phyloP scores from a whole-genome alignment of 176 grass and related monocot species.

The Juncus effusus region DNA sequence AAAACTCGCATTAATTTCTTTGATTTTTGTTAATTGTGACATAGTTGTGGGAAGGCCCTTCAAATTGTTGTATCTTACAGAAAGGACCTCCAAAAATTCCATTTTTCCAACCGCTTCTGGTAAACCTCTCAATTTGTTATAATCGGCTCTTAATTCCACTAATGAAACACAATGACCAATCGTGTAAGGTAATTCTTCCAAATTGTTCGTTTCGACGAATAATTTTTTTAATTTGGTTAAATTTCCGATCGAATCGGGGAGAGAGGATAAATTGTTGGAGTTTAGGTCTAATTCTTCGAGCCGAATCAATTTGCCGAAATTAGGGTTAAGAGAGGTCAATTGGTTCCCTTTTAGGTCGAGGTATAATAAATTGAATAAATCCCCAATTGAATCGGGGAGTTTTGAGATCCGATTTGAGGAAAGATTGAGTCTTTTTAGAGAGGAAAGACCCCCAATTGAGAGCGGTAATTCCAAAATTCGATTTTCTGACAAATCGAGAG shows the following conservation, averaged over 20 bases:
- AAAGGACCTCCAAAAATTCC: slow-evolving; percentile 73
- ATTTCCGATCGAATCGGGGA: slow-evolving; percentile 77
- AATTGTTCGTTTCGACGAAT: slow-evolving; percentile 63
- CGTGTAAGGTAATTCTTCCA: slow-evolving; percentile 92
- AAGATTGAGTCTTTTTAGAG: slow-evolving; percentile 74
- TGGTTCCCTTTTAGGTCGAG: slow-evolving; percentile 80
- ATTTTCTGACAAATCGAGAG: slow-evolving; percentile 85
- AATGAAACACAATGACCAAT: slow-evolving; percentile 79
- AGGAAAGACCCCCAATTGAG: slow-evolving; percentile 72
- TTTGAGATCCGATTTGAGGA: slow-evolving; percentile 70
- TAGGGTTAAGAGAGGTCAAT: slow-evolving; percentile 53
- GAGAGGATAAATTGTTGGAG: slow-evolving; percentile 52
- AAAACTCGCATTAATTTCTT: slow-evolving; percentile 90
- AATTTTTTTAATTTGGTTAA: slow-evolving; percentile 72
- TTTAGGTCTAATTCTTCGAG: slow-evolving; percentile 92
- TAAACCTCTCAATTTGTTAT: slow-evolving; percentile 86
- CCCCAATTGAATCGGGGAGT: slow-evolving; percentile 60
- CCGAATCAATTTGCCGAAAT: slow-evolving; percentile 57
- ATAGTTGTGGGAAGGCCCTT: slow-evolving; percentile 94
- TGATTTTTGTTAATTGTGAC: slow-evolving; percentile 82
- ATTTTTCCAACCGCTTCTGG: slow-evolving; percentile 95
- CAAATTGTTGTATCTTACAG: slow-evolving; percentile 86
- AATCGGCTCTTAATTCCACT: slow-evolving; percentile 64
- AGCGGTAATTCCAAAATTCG: slow-evolving; percentile 54
- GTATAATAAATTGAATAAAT: slow-evolving; percentile 65